Conservation (phyloP, 306 rosid species). For the Cotoneaster glaucophyllus region DNA sequence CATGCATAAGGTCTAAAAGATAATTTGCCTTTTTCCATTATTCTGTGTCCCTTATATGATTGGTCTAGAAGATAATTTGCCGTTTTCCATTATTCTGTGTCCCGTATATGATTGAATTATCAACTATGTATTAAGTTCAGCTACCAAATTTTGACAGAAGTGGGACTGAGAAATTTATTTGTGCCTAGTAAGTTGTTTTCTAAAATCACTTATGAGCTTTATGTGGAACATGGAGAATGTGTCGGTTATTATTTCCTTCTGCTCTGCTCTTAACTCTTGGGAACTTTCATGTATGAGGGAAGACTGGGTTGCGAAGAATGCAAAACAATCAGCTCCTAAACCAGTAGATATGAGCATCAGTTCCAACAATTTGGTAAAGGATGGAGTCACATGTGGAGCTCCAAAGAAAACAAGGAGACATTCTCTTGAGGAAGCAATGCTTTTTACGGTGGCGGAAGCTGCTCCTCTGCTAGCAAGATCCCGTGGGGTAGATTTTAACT, state of each 20-base stretch:
- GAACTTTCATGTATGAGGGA: conserved; percentile 61
- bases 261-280: conserved; percentile 20
- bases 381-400: conserved; percentile 16
- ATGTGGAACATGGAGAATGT: conserved; percentile 1
- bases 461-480: conserved; percentile 26
- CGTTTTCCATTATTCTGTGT: no score
- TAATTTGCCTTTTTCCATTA: no score
- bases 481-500: conserved; percentile 36
- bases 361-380: conserved; percentile 18
- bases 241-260: conserved; percentile 11
- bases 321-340: conserved; percentile 23
- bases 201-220: conserved; percentile 17
- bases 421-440: conserved; percentile 77
- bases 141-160: conserved; percentile 45
- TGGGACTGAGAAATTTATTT: conserved; percentile 48
- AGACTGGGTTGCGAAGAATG: conserved; percentile 51
- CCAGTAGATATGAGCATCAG: conserved; percentile 28
- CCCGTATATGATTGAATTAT: no score
- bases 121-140: no score
- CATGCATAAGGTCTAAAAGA: no score
- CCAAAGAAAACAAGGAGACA: conserved; percentile 44
- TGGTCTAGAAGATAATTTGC: no score
- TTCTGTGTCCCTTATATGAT: no score
- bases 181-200: conserved; percentile 50
- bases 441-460: conserved; percentile 27